Evolutionary conservation across 2,329 filamentous ascomycete species (phyloP).

Genomic region (Aspergillus ochraceoroseus): DNA sequence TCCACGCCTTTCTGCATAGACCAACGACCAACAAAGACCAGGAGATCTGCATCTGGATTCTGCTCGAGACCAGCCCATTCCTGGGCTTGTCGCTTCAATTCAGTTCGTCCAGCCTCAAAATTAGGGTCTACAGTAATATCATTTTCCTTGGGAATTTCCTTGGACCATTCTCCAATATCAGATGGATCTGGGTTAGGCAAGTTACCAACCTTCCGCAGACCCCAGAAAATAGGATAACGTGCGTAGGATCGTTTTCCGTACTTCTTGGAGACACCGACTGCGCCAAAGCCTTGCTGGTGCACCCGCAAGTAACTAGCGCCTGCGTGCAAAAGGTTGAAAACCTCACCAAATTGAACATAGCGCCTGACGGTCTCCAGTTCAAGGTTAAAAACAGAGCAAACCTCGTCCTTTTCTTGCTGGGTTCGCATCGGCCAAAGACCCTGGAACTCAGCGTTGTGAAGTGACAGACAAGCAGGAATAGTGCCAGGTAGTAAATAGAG

Average conservation of each 20-base stretch:
- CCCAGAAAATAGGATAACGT: slow-evolving; percentile 66
- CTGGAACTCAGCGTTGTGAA: slow-evolving; percentile 67
- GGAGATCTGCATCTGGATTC: slow-evolving; percentile 58
- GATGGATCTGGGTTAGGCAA: slow-evolving; percentile 63
- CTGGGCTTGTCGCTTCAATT: slow-evolving; percentile 57
- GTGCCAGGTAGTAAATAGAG: slow-evolving; percentile 60
- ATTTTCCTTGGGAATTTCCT: slow-evolving; percentile 48
- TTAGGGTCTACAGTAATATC: slow-evolving; percentile 51
- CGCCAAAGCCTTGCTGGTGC: slow-evolving; percentile 63
- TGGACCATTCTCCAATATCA: slow-evolving; percentile 58
- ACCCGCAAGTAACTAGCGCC: slow-evolving; percentile 61
- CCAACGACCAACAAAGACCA: slow-evolving; percentile 66
- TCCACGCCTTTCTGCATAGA: slow-evolving; percentile 65
- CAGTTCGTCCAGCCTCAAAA: slow-evolving; percentile 51
- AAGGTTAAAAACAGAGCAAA: slow-evolving; percentile 61
- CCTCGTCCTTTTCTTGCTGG: slow-evolving; percentile 56
- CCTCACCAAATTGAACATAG: slow-evolving; percentile 64
- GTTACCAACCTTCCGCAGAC: slow-evolving; percentile 58
- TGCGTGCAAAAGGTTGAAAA: slow-evolving; percentile 63
- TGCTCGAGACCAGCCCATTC: slow-evolving; percentile 62
- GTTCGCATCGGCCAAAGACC: slow-evolving; percentile 64
- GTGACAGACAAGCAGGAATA: slow-evolving; percentile 58
- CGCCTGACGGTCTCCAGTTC: slow-evolving; percentile 52
- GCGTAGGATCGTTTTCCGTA: slow-evolving; percentile 65
- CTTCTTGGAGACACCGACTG: slow-evolving; percentile 63